Base-by-base conservation (phyloP, 2,329 filamentous ascomycete genomes). In the Chrysoporthe deuterocubensis region DNA sequence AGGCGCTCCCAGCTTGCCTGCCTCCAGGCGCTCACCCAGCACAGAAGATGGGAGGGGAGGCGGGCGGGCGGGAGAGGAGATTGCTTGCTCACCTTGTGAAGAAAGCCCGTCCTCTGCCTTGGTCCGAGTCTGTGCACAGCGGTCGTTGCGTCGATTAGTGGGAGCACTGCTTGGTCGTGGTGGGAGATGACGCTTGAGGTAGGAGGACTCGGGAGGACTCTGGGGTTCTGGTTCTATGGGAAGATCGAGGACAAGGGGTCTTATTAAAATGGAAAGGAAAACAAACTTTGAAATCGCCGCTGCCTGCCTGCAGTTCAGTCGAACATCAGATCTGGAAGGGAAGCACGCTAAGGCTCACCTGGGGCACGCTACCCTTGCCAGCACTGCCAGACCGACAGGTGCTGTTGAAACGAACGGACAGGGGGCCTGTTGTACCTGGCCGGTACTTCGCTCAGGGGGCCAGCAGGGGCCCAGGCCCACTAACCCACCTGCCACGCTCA, bases 221-320 rank as follows among this genome's bases (percentile, higher is more conserved):
- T 65, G 52, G 62, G 62, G 40, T 57, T 44, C 18, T 21, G 46
- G 60, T 37, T 59, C 52, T 43, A 64, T 48, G 42, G n/a, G 61
- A 67, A 67, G 60, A 46, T 64, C 66, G 68, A 70, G 68, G 68
- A 70, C 68, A 70, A 68, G 68, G 68, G 68, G 66, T 69, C 66
- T 63, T 70, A 64, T 70, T 70, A 68, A 64, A 70, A 70, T 63
- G 64, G 59, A 61, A 61, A 32, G 59, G 37, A 64, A 70, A 70
- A 59, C 63, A 65, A 60, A 60, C 57, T 60, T 42, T 60, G 64
- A 65, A 68, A 66, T 59, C 61, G 26, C 43, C 40, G 54, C 14
- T 57, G 62, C 37, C 67, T 61, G 13, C 48, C 13, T 60, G 57
- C 37, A 32, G 21, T 61, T 32, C 59, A 21, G 59, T 46, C 63